Evolutionary conservation across 2,329 filamentous ascomycete genomes (phyloP).

Genomic region (Curvularia sp.): DNA sequence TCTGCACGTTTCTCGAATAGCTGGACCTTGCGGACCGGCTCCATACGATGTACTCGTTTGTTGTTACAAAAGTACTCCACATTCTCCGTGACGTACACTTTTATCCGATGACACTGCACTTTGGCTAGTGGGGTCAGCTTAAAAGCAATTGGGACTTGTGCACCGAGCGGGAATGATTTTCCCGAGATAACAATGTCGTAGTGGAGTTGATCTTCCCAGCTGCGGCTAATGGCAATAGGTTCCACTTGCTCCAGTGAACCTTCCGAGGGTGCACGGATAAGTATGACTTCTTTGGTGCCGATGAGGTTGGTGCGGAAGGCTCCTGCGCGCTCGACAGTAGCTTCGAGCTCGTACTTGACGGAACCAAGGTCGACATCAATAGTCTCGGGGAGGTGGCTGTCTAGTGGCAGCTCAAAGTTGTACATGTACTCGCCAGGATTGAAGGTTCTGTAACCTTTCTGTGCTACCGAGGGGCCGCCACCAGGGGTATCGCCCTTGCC

Average conservation of each 20-base stretch:
- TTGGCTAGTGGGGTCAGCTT: conserved; percentile 92
- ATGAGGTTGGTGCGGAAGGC: conserved; percentile 89
- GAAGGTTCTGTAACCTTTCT: conserved; percentile 87
- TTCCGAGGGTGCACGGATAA: conserved; percentile 86
- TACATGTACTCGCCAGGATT: conserved; percentile 75
- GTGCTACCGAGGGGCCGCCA: conserved; percentile 64
- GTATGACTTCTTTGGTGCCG: conserved; percentile 79
- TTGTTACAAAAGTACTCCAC: conserved; percentile 90
- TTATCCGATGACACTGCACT: conserved; percentile 90
- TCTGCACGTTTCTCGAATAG: conserved; percentile 89
- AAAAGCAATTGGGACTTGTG: conserved; percentile 89
- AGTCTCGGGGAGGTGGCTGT: conserved; percentile 80
- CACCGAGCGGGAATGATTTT: conserved; percentile 89
- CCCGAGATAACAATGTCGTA: conserved; percentile 97
- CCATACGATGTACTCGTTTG: conserved; percentile 82
- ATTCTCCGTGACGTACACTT: conserved; percentile 88
- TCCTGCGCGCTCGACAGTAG: conserved; percentile 82
- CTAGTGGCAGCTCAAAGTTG: conserved; percentile 83
- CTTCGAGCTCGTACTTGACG: conserved; percentile 87
- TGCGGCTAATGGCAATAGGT: conserved; percentile 89
- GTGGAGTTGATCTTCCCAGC: conserved; percentile 93
- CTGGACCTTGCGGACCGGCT: conserved; percentile 82
- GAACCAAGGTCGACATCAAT: conserved; percentile 86
- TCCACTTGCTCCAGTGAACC: conserved; percentile 89
- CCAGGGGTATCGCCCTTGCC: conserved; percentile 74